Percentiles rank a stretch among this genome's conserved stretches.
These are phyloP conservation scores for Exophiala lecanii-corni DNA, from an alignment of 2,329 filamentous ascomycete genomes.

Conservation along the genomic window DNA sequence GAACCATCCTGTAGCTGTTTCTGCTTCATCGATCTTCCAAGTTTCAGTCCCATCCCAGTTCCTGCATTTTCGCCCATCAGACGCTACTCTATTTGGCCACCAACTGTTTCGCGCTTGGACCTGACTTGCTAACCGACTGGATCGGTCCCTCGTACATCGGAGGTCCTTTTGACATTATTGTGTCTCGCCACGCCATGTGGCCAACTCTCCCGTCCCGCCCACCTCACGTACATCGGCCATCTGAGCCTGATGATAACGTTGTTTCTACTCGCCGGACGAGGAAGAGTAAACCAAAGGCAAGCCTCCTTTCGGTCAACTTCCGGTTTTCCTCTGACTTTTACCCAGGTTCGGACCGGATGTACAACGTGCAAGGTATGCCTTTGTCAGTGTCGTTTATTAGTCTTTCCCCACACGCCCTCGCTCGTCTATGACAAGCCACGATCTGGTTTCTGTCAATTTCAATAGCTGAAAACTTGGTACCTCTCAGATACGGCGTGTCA, in stretches of 20 bases:
- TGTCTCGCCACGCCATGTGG: not conserved
- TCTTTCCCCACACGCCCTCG: slow-evolving; percentile 3
- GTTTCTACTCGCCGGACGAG: not conserved
- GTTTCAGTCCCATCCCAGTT: not conserved
- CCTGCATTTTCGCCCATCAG: not conserved
- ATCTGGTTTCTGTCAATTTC: slow-evolving; percentile 1
- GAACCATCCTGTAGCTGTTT: not conserved
- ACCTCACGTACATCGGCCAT: not conserved
- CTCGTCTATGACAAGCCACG: slow-evolving; percentile 10
- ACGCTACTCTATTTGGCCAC: not conserved
- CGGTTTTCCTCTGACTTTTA: not conserved
- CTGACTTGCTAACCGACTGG: not conserved
- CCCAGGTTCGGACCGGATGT: slow-evolving; percentile 23
- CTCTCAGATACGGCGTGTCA: slow-evolving; percentile 35
- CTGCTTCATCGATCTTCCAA: not conserved
- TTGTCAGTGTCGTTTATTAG: slow-evolving; percentile 4
- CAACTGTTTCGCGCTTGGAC: not conserved
- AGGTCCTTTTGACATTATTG: not conserved
- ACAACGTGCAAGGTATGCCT: slow-evolving; percentile 27
- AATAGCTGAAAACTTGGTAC: slow-evolving; percentile 14
- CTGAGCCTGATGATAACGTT: not conserved
- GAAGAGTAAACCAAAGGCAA: slow-evolving; percentile 26
- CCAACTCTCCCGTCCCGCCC: not conserved
- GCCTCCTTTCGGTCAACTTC: not conserved
- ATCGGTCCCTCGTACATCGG: not conserved